Percentiles rank a stretch among this genome's conserved stretches.
Conservation (phyloP, 1,139 yeast genomes). For the Martiniozyma asiatica region DNA sequence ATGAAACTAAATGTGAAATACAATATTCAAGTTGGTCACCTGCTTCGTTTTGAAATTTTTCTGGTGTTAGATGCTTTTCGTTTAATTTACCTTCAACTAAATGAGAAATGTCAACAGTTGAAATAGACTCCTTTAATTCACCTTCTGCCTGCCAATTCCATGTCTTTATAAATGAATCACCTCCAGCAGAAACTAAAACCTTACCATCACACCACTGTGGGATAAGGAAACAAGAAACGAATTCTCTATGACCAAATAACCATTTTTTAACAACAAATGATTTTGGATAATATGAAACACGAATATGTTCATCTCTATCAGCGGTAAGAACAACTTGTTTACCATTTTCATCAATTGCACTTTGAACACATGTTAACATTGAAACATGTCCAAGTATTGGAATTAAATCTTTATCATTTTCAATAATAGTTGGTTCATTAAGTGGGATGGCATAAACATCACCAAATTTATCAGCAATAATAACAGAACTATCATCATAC, state of each 20-base stretch:
- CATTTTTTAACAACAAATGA: conserved; percentile 68
- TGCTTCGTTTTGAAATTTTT: conserved; percentile 46
- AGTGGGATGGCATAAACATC: conserved; percentile 65
- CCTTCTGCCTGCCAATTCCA: conserved; percentile 47
- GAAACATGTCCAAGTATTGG: conserved; percentile 95
- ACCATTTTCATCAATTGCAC: conserved; percentile 27
- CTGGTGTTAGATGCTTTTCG: conserved; percentile 55
- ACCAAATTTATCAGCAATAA: conserved; percentile 95
- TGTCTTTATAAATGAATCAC: conserved; percentile 62
- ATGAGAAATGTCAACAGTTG: conserved; percentile 37
- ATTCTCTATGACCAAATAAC: conserved; percentile 81
- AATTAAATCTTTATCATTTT: conserved; percentile 31
- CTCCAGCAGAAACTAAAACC: conserved; percentile 73
- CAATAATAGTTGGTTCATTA: conserved; percentile 17
- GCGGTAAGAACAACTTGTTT: conserved; percentile 59
- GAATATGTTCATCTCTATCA: conserved; percentile 93
- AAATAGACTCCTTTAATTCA: conserved; percentile 28
- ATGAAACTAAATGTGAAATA: conserved; percentile 32
- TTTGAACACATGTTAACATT: conserved; percentile 67
- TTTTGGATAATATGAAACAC: conserved; percentile 75
- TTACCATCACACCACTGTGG: conserved; percentile 35
- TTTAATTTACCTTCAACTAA: conserved; percentile 34
- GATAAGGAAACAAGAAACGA: conserved; percentile 51
- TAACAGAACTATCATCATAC: conserved; percentile 34
- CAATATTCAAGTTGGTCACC: conserved; percentile 40